Evolutionary conservation across 2,329 filamentous ascomycete species (phyloP), one percentile per base, ranked within the genome.

Genomic region (Diaporthe aspalathi): DNA sequence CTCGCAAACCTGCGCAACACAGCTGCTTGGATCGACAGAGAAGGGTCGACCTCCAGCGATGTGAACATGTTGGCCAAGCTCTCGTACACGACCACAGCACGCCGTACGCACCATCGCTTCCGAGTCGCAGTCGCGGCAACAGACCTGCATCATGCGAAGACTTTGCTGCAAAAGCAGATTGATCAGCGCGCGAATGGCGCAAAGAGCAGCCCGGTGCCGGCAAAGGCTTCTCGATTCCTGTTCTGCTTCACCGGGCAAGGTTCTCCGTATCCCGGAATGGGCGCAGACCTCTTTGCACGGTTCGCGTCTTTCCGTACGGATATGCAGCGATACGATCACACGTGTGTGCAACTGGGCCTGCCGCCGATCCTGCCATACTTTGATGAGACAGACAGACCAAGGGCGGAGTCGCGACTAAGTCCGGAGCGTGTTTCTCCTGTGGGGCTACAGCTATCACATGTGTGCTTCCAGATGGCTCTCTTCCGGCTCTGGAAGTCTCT

Each of bases 81-180:
- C 1, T 87, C 91, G 0, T 93, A 93, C 79, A 92, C 90, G 0
- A 90, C 89, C 0, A 92, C 91, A 3, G 92, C 92, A 9, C 86
- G 91, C n/a, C 86, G 87, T 47, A 86, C 88, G 9, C 90, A 91
- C 73, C 86, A 90, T 78, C 82, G 17, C 29, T 45, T 22, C n/a
- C 27, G 27, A 9, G 40, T 40, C 32, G 53, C 53, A 16, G 11
- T 38, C n/a, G 22, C 53, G 11, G 53, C 32, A 38, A 56, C 53
- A 16, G 53, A 40, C n/a, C 11, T 56, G 32, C 9, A 6, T 5
- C 54, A 57, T 57, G 54, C 12, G n/a, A 24, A 22, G 32, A 40
- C 20, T 5, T 32, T 56, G 20, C 20, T 56, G 29, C 52, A 56
- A 29, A 56, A 56, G 12, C 53, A 56, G 53, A 5, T 56, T 56